These are phyloP conservation scores for Euptelea pleiosperma DNA, from an alignment of 164 flowering plant genomes.

Conservation along the genomic window DNA sequence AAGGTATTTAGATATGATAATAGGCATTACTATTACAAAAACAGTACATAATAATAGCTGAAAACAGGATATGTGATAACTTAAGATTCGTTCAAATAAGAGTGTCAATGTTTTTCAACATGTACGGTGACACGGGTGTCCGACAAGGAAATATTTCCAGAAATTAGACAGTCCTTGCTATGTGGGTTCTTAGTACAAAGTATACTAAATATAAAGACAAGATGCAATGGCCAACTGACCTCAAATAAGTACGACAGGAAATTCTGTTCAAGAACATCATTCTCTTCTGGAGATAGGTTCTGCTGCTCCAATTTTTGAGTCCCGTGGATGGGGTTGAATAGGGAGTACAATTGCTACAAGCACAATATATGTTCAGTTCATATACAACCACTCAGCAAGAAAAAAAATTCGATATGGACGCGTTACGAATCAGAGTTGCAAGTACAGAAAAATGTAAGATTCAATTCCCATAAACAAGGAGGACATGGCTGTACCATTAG, in stretches of 20 bases:
- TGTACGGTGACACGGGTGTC: too few relatives aligned
- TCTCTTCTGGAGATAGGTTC: slow-evolving; percentile 54
- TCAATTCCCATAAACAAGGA: background rate
- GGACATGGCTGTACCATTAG: slow-evolving; percentile 55
- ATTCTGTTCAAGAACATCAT: slow-evolving; percentile 83
- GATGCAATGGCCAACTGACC: slow-evolving; percentile 35
- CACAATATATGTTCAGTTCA: background rate
- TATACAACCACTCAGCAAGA: background rate
- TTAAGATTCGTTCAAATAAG: too few relatives aligned
- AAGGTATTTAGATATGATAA: too few relatives aligned
- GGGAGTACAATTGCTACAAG: slow-evolving; percentile 84
- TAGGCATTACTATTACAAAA: too few relatives aligned
- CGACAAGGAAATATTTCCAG: too few relatives aligned
- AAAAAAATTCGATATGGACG: background rate
- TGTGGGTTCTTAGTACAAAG: background rate
- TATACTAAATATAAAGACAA: background rate
- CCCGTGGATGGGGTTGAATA: slow-evolving; percentile 80
- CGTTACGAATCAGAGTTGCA: too few relatives aligned
- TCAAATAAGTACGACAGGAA: slow-evolving; percentile 70
- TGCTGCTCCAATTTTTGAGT: slow-evolving; percentile 79
- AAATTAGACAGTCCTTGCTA: too few relatives aligned
- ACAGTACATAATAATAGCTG: too few relatives aligned
- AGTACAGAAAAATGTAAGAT: background rate
- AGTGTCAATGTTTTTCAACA: too few relatives aligned
- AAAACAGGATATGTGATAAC: too few relatives aligned